Conservation (phyloP, 108 stramenopile species). For the Aurantiochytrium sp. region DNA sequence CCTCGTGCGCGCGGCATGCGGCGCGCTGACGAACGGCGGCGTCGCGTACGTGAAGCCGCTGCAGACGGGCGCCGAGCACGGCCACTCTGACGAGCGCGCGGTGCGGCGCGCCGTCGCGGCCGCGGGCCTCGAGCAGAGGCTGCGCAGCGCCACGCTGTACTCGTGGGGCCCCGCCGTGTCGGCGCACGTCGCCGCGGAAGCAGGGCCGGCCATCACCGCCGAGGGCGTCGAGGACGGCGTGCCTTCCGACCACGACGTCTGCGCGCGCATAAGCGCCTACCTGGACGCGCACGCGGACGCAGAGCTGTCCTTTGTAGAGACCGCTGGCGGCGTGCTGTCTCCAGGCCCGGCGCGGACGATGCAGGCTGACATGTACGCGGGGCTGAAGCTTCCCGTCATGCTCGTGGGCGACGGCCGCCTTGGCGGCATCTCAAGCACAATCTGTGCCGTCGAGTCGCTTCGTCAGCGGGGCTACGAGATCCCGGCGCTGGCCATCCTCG, state of each 20-base stretch:
- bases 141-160: conserved; percentile 5
- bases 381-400: conserved; percentile 62
- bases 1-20: conserved; percentile 53
- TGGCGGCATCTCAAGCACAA: conserved; percentile 83
- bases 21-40: background rate
- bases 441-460: conserved; percentile 74
- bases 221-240: background rate
- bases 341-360: conserved; percentile 59
- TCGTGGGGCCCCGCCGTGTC: background rate
- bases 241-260: background rate
- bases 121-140: background rate
- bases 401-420: conserved; percentile 83
- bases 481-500: conserved; percentile 62
- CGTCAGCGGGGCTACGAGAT: conserved; percentile 71
- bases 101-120: background rate
- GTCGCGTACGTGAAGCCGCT: background rate
- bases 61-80: conserved; percentile 18
- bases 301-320: conserved; percentile 32
- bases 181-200: conserved; percentile 10
- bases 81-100: background rate
- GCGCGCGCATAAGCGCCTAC: background rate
- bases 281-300: background rate
- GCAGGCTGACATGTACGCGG: conserved; percentile 79
- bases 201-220: background rate
- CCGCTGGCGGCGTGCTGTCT: conserved; percentile 46